Conservation (phyloP, 1,284 basidiomycete species). For the Xanthoconium separans region DNA sequence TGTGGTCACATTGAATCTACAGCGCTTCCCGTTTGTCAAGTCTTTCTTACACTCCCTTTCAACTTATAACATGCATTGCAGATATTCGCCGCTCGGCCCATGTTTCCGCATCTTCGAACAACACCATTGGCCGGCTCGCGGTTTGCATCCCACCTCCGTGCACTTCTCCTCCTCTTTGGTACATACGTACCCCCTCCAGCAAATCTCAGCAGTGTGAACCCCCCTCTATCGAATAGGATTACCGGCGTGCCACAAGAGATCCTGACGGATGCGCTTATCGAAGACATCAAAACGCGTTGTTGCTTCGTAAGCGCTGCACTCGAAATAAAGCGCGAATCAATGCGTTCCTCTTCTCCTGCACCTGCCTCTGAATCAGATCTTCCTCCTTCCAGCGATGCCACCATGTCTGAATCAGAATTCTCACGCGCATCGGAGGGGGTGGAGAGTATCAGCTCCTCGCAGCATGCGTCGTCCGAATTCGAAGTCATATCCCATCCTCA, state of each 20-base stretch:
- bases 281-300: conserved; percentile 80
- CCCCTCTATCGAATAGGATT: conserved; percentile 60
- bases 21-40: conserved; percentile 72
- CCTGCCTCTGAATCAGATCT: conserved; percentile 51
- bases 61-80: conserved; percentile 32
- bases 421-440: conserved; percentile 51
- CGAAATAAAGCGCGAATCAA: conserved; percentile 37
- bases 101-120: conserved; percentile 78
- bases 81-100: conserved; percentile 86
- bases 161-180: conserved; percentile 77
- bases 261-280: conserved; percentile 70
- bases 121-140: conserved; percentile 81
- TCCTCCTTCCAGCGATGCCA: conserved; percentile 51
- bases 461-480: conserved; percentile 58
- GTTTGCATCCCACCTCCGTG: conserved; percentile 73
- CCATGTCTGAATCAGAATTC: conserved; percentile 65
- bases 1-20: conserved; percentile 90
- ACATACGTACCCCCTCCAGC: conserved; percentile 77
- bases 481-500: conserved; percentile 48
- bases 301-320: conserved; percentile 73
- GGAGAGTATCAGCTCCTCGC: conserved; percentile 50
- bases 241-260: conserved; percentile 72
- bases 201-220: conserved; percentile 62
- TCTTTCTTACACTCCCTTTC: neutral
- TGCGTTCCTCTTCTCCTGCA: conserved; percentile 42